Conservation (phyloP, 441 rosid species). For the Manihot esculenta region DNA sequence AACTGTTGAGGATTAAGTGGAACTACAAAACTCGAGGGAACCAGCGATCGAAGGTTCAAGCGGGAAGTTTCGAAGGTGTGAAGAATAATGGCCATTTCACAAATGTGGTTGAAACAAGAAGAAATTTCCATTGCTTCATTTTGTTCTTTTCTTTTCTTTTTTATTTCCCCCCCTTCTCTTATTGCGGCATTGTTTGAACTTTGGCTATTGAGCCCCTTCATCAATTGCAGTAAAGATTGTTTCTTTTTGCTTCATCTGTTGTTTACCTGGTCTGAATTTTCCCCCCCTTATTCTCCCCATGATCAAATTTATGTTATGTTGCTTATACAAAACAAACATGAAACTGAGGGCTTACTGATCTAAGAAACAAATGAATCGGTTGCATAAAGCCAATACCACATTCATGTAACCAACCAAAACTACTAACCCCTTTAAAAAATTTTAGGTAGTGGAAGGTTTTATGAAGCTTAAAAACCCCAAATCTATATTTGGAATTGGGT, state of each 20-base stretch:
- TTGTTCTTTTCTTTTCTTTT: neutral
- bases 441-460: too few relatives aligned
- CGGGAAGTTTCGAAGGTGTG: conserved; percentile 22
- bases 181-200: conserved; percentile 29
- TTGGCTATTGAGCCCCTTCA: conserved; percentile 25
- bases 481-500: too few relatives aligned
- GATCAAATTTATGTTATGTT: neutral
- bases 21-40: neutral
- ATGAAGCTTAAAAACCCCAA: too few relatives aligned
- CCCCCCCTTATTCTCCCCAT: neutral
- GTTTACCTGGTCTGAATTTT: neutral
- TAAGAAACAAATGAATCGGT: neutral
- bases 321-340: neutral
- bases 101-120: conserved; percentile 27
- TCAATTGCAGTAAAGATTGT: conserved; percentile 34
- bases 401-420: too few relatives aligned
- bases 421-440: too few relatives aligned
- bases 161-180: too few relatives aligned
- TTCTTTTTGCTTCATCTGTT: neutral
- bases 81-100: conserved; percentile 35
- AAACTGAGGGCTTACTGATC: neutral
- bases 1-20: conserved; percentile 53
- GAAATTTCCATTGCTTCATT: conserved; percentile 14
- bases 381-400: too few relatives aligned
- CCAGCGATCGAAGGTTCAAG: too few relatives aligned